phyloP scores from a whole-genome alignment of 2,329 filamentous ascomycete species.

The Magnaporthiopsis rhizophila region DNA sequence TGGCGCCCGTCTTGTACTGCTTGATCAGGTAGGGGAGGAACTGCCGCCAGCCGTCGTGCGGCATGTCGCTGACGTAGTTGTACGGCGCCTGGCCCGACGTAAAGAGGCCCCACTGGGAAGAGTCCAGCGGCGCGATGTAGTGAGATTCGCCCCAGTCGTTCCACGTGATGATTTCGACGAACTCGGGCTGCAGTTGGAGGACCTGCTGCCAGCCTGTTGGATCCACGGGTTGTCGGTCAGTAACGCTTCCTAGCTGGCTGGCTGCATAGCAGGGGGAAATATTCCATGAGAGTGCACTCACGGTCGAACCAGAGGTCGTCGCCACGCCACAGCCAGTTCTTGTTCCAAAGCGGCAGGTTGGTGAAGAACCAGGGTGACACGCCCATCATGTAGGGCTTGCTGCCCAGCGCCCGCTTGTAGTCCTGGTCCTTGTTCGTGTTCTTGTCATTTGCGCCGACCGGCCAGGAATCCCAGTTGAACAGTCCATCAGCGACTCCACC shows the following conservation, averaged over 20 bases:
- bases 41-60: conserved; percentile 37
- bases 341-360: conserved; percentile 34
- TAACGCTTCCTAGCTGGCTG: conserved; percentile 14
- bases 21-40: conserved; percentile 28
- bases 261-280: conserved; percentile 30
- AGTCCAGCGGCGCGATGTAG: conserved; percentile 39
- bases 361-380: conserved; percentile 38
- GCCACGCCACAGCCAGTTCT: conserved; percentile 51
- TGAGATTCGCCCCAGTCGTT: conserved; percentile 48
- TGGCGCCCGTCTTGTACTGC: conserved; percentile 19
- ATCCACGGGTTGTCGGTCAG: conserved; percentile 28
- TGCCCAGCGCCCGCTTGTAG: conserved; percentile 26
- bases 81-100: conserved; percentile 27
- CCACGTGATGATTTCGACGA: conserved; percentile 39
- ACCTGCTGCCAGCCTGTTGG: conserved; percentile 45
- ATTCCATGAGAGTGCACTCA: conserved; percentile 26
- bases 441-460: conserved; percentile 1
- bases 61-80: conserved; percentile 21
- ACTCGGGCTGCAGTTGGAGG: conserved; percentile 34
- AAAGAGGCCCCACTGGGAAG: conserved; percentile 27
- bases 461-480: conserved; percentile 8
- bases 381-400: conserved; percentile 15
- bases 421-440: conserved; percentile 20
- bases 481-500: conserved; percentile 3
- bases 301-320: conserved; percentile 52